These are phyloP conservation scores for Pichia pseudocactophila DNA, from an alignment of 805 yeast genomes.

Conservation along the genomic window DNA sequence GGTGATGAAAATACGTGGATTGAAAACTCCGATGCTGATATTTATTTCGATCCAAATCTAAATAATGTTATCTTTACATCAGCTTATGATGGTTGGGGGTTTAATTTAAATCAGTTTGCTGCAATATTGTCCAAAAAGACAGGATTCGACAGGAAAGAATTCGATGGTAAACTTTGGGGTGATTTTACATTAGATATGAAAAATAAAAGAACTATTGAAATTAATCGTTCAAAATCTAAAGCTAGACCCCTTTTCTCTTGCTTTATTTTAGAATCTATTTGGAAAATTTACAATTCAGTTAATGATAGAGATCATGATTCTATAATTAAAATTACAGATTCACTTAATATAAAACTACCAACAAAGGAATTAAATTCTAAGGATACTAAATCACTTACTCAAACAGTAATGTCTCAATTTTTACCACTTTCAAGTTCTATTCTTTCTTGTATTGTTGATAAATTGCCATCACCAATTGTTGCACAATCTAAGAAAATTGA, in stretches of 20 bases:
- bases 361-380: constrained; percentile 76
- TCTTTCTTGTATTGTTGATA: constrained; percentile 73
- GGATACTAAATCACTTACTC: constrained; percentile 57
- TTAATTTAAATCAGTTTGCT: constrained; percentile 80
- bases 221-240: constrained; percentile 42
- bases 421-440: constrained; percentile 84
- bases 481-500: constrained; percentile 72
- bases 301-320: constrained; percentile 59
- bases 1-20: constrained; percentile 43
- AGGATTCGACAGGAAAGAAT: constrained; percentile 71
- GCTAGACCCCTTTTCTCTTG: constrained; percentile 81
- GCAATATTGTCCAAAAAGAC: constrained; percentile 75
- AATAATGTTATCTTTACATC: constrained; percentile 86
- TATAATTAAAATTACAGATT: constrained; percentile 62
- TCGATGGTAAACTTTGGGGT: constrained; percentile 92
- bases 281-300: constrained; percentile 80
- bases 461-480: constrained; percentile 69
- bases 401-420: constrained; percentile 82
- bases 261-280: constrained; percentile 77
- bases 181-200: constrained; percentile 86
- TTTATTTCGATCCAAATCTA: constrained; percentile 79
- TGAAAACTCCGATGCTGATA: constrained; percentile 70
- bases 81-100: constrained; percentile 98
- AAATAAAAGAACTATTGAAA: constrained; percentile 69
- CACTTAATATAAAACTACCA: constrained; percentile 56